A percentile compares a stretch with the other conserved stretches of the same genome.
phyloP scores from a whole-genome alignment of 345 rosid genomes.

The Melaleuca alternifolia region DNA sequence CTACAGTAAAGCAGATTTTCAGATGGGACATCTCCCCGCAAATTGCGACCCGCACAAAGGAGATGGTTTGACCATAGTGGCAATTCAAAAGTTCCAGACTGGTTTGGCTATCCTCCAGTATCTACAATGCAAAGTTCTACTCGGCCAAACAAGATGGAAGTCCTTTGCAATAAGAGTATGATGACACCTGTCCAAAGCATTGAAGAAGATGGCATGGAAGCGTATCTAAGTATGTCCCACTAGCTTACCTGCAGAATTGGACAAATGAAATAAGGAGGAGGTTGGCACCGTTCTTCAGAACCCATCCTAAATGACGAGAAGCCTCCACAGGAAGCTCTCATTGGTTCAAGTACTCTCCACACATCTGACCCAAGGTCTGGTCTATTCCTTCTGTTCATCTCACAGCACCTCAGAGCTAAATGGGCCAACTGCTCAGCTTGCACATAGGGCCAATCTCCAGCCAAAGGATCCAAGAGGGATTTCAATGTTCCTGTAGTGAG shows the following conservation, averaged over 20 bases:
- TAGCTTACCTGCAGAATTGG: conserved; percentile 69
- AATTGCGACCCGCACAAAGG: neutral
- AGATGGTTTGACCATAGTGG: neutral
- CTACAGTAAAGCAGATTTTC: neutral
- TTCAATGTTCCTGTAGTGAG: conserved; percentile 46
- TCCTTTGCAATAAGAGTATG: neutral
- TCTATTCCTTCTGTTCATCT: conserved; percentile 47
- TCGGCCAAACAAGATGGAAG: neutral
- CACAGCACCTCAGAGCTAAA: conserved; percentile 80
- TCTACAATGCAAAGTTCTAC: neutral
- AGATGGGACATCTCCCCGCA: neutral
- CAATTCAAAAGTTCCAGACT: neutral
- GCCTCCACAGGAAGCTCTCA: conserved; percentile 80
- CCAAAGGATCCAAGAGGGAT: conserved; percentile 65
- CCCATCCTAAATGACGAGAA: conserved; percentile 14
- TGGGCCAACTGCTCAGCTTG: conserved; percentile 76
- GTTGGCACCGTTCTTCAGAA: conserved; percentile 41
- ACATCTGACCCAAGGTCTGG: conserved; percentile 79
- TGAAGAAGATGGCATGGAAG: neutral
- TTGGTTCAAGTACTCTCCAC: conserved; percentile 80
- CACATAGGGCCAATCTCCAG: conserved; percentile 95
- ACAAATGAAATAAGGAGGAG: conserved; percentile 71
- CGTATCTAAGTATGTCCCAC: neutral
- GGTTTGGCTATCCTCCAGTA: neutral
- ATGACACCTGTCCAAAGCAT: neutral